Conservation (phyloP, 805 yeast species). For the Pichia manshurica region DNA sequence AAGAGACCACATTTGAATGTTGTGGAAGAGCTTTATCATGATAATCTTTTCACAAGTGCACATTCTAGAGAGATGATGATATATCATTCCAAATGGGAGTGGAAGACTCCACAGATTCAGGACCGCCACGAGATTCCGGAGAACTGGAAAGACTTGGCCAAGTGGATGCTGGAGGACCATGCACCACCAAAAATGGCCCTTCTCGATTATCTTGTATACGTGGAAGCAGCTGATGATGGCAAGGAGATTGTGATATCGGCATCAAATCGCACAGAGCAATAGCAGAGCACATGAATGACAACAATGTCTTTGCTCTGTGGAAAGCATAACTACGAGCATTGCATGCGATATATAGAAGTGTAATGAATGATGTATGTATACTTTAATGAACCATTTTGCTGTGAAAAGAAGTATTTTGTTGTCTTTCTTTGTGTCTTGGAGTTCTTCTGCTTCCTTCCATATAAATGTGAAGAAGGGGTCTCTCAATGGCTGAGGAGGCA, state of each 20-base stretch:
- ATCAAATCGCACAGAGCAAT: too few species aligned
- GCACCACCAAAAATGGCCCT: constrained; percentile 5
- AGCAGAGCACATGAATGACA: too few species aligned
- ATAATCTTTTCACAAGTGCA: not conserved
- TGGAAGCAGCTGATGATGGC: not conserved
- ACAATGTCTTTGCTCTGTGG: too few species aligned
- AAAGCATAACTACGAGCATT: too few species aligned
- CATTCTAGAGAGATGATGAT: constrained; percentile 7
- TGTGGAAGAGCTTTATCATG: constrained; percentile 3
- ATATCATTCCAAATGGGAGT: constrained; percentile 6
- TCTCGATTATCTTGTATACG: constrained; percentile 3
- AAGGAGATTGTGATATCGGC: constrained; percentile 1
- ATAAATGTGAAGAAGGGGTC: too few species aligned
- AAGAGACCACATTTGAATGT: not conserved
- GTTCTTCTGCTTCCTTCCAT: too few species aligned
- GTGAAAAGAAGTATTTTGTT: too few species aligned
- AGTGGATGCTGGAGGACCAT: constrained; percentile 4
- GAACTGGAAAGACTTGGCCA: constrained; percentile 1
- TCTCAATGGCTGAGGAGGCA: too few species aligned
- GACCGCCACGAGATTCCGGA: not conserved
- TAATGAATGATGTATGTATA: too few species aligned
- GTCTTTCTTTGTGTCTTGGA: too few species aligned
- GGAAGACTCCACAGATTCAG: not conserved
- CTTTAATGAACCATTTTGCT: too few species aligned
- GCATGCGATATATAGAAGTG: too few species aligned